A percentile compares a stretch with the other conserved stretches of the same genome.
phyloP scores from a whole-genome alignment of 305 asterid genomes.

The Solanum aculeatissimum region DNA sequence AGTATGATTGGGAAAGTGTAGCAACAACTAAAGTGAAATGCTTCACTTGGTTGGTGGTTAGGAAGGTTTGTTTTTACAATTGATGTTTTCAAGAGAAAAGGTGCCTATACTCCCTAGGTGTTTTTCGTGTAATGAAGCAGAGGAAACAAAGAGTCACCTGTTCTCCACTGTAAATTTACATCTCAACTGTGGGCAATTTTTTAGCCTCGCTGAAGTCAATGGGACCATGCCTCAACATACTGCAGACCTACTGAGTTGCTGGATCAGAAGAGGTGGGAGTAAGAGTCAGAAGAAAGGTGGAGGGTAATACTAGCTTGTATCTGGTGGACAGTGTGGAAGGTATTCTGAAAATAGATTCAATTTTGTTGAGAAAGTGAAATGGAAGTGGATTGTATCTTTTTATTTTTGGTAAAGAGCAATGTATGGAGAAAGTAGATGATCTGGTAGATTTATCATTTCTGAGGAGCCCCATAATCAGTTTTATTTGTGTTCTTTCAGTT shows the following conservation, averaged over 20 bases:
- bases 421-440: neutral
- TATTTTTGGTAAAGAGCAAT: neutral
- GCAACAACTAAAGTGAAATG: neutral
- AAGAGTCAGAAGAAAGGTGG: neutral
- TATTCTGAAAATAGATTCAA: neutral
- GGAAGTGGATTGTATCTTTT: neutral
- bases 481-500: neutral
- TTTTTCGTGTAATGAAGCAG: neutral
- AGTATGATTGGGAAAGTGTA: neutral
- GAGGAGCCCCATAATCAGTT: neutral
- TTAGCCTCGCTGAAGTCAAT: neutral
- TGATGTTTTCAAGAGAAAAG: neutral
- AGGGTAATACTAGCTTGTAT: neutral
- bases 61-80: neutral
- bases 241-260: neutral
- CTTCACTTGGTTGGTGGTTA: neutral
- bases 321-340: neutral
- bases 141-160: neutral
- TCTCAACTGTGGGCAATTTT: neutral
- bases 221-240: neutral
- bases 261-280: neutral
- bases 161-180: neutral
- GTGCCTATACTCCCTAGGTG: neutral
- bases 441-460: neutral
- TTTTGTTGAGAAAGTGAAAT: neutral